These are phyloP conservation scores for Drosera capensis DNA, from an alignment of 148 eudicot genomes.

Conservation along the genomic window DNA sequence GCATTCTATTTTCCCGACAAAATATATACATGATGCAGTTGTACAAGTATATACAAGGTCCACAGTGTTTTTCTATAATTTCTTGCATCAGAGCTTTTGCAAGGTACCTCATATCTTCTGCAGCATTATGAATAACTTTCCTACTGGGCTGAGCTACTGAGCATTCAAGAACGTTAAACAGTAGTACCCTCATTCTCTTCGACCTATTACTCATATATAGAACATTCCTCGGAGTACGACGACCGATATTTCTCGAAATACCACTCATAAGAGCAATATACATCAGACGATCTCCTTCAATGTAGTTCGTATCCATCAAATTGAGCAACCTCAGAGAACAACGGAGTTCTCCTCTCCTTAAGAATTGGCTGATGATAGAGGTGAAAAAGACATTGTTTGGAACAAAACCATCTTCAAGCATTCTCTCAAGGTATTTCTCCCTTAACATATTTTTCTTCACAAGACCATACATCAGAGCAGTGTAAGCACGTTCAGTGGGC, in stretches of 20 bases:
- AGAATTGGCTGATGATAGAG: conserved; percentile 1
- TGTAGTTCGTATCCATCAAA: neutral
- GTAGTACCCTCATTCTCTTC: neutral
- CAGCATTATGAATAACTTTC: neutral
- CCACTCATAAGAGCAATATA: neutral
- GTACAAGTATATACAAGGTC: neutral
- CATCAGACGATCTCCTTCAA: neutral
- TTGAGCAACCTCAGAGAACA: neutral
- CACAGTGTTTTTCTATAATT: neutral
- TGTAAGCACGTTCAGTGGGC: neutral
- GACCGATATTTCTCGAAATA: neutral
- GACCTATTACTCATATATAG: neutral
- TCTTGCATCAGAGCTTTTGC: neutral
- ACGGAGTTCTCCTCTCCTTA: neutral
- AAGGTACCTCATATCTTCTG: neutral
- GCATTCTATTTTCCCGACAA: neutral
- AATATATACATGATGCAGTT: neutral
- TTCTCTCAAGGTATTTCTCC: neutral
- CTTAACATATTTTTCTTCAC: neutral
- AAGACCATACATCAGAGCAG: neutral
- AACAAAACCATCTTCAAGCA: conserved; percentile 1
- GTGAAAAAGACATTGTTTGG: neutral
- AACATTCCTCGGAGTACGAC: neutral
- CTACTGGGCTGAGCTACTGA: neutral
- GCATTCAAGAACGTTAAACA: neutral